These are phyloP conservation scores for Geotrichum citri-aurantii DNA, from an alignment of 1,139 yeast species.

Conservation along the genomic window DNA sequence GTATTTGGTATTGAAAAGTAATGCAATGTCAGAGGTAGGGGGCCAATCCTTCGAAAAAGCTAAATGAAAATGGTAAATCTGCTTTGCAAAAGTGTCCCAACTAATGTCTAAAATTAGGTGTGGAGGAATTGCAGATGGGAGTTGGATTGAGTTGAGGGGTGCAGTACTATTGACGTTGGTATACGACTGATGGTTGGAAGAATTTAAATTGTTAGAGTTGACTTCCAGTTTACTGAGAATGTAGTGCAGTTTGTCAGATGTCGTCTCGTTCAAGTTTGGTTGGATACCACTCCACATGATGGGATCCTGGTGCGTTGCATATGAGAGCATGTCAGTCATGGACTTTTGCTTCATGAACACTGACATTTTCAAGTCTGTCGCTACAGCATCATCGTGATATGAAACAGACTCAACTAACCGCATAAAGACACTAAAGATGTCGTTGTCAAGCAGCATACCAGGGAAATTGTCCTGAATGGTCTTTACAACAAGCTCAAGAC, in stretches of 20 bases:
- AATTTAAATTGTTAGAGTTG: conserved; percentile 10
- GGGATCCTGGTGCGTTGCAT: conserved; percentile 25
- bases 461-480: conserved; percentile 45
- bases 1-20: conserved; percentile 44
- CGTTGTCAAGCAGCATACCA: conserved; percentile 50
- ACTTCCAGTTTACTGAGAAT: conserved; percentile 26
- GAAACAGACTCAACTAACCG: conserved; percentile 44
- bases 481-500: conserved; percentile 38
- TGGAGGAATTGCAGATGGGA: conserved; percentile 29
- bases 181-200: conserved; percentile 1
- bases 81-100: conserved; percentile 33
- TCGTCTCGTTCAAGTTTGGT: conserved; percentile 23
- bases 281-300: conserved; percentile 29
- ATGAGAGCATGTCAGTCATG: conserved; percentile 37
- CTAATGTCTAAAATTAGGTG: conserved; percentile 34
- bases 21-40: conserved; percentile 58
- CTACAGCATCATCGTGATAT: conserved; percentile 43
- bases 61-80: conserved; percentile 37
- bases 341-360: conserved; percentile 41
- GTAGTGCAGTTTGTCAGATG: conserved; percentile 26
- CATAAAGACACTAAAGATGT: conserved; percentile 42
- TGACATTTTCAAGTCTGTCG: conserved; percentile 41
- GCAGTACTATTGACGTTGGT: conserved; percentile 7
- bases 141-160: conserved; percentile 13
- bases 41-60: conserved; percentile 54